phyloP scores from a whole-genome alignment of 768 basidiomycete species.

The Mycena crocata region DNA sequence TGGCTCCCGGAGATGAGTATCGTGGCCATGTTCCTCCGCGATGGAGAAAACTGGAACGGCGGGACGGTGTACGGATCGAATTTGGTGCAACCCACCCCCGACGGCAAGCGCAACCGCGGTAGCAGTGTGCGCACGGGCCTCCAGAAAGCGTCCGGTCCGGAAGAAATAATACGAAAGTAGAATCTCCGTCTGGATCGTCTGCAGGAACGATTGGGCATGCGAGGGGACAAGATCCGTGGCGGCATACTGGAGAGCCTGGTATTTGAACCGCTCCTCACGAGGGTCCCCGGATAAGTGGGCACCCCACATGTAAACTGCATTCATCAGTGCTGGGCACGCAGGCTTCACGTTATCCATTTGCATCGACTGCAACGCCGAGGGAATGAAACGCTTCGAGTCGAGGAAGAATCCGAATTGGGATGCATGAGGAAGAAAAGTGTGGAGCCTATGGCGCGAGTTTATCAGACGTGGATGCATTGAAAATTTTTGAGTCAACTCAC shows the following conservation, averaged over 20 bases:
- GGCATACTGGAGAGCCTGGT: conserved; percentile 55
- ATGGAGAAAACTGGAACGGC: conserved; percentile 52
- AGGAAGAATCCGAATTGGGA: conserved; percentile 78
- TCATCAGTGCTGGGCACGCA: conserved; percentile 40
- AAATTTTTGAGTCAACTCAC: conserved; percentile 18
- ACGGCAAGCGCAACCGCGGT: conserved; percentile 64
- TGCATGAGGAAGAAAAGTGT: conserved; percentile 68
- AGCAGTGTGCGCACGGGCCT: conserved; percentile 69
- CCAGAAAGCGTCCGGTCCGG: conserved; percentile 66
- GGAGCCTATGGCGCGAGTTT: conserved; percentile 54
- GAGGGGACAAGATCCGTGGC: conserved; percentile 56
- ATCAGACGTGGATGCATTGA: conserved; percentile 13
- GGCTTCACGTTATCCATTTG: conserved; percentile 25
- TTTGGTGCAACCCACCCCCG: conserved; percentile 60
- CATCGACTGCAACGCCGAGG: conserved; percentile 25
- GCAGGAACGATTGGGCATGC: conserved; percentile 62
- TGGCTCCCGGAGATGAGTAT: conserved; percentile 53
- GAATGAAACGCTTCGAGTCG: conserved; percentile 52
- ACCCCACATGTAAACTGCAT: conserved; percentile 48
- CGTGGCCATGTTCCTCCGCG: conserved; percentile 42
- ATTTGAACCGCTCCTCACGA: conserved; percentile 14
- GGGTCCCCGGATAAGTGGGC: conserved; percentile 39
- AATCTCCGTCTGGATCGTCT: conserved; percentile 70
- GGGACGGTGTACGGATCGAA: conserved; percentile 46
- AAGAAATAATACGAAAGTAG: conserved; percentile 77